phyloP scores from a whole-genome alignment of 768 basidiomycete species.

The Russula lepida region DNA sequence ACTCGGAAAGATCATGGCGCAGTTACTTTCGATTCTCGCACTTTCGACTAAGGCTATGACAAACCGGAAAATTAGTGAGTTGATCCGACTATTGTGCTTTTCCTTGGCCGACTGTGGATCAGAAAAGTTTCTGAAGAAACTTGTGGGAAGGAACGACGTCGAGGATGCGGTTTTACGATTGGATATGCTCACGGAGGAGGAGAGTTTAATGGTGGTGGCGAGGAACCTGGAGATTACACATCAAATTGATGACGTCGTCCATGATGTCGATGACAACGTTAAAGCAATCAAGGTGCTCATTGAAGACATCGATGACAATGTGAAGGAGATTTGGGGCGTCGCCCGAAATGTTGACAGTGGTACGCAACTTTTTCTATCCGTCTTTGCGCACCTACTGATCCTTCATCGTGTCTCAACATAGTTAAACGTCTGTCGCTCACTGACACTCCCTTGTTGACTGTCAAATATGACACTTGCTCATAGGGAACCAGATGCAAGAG shows the following conservation, averaged over 20 bases:
- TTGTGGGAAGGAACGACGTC: not conserved
- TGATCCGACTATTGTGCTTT: not conserved
- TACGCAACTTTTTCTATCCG: not conserved
- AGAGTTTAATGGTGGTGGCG: not conserved
- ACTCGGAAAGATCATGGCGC: not conserved
- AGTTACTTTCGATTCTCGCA: not conserved
- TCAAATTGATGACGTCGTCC: not conserved
- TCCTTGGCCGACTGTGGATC: not conserved
- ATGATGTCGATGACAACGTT: not conserved
- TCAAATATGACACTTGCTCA: not conserved
- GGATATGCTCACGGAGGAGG: conserved; percentile 3
- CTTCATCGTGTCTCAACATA: no score
- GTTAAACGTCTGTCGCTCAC: no score
- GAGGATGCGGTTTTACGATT: not conserved
- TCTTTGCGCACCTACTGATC: not conserved
- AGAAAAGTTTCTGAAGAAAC: not conserved
- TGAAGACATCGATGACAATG: no score
- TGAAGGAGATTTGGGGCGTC: no score
- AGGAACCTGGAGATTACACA: not conserved
- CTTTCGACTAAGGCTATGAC: not conserved
- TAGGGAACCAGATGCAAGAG: not conserved
- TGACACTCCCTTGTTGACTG: no score
- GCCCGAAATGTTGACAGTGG: not conserved
- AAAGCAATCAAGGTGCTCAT: not conserved
- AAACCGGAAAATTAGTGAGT: not conserved